Percentiles rank a stretch among this genome's conserved stretches.
Evolutionary conservation across 345 rosid genomes (phyloP).

Genomic region (Euphorbia peplus): DNA sequence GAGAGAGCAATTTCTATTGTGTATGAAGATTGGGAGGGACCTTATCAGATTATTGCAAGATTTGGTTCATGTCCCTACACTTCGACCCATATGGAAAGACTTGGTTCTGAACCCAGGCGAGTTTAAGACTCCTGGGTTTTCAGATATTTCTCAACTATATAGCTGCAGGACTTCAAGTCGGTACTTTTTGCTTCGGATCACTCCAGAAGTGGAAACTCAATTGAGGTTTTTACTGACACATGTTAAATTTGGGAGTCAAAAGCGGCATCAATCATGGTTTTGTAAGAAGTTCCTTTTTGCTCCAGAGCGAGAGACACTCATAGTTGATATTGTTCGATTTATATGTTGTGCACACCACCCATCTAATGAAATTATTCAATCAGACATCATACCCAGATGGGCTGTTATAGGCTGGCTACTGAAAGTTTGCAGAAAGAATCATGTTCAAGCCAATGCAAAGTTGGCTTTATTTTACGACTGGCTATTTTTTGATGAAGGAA

Average conservation of each 20-base stretch:
- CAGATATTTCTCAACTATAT: constrained; percentile 47
- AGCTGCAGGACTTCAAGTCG: constrained; percentile 56
- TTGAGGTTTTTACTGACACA: constrained; percentile 66
- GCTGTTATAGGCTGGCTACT: constrained; percentile 79
- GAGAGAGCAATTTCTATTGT: constrained; percentile 53
- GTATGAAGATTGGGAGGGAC: constrained; percentile 76
- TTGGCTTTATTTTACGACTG: constrained; percentile 78
- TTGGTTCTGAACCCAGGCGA: constrained; percentile 44
- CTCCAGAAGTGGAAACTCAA: constrained; percentile 69
- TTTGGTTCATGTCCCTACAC: constrained; percentile 62
- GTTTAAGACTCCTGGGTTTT: constrained; percentile 40
- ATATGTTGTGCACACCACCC: constrained; percentile 77
- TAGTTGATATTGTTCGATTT: constrained; percentile 69
- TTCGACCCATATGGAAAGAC: constrained; percentile 60
- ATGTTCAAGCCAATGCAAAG: constrained; percentile 53
- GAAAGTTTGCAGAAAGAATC: constrained; percentile 45
- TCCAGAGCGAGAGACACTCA: constrained; percentile 55
- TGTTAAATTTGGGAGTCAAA: constrained; percentile 74
- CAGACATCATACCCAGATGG: constrained; percentile 79
- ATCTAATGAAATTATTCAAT: constrained; percentile 50
- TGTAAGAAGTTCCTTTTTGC: constrained; percentile 49
- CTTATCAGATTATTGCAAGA: constrained; percentile 69
- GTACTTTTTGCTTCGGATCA: constrained; percentile 59
- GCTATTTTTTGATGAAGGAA: constrained; percentile 72
- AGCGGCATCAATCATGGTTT: constrained; percentile 75